A percentile compares a stretch with the other conserved stretches of the same genome.
phyloP scores from a whole-genome alignment of 2,329 filamentous ascomycete genomes.

The Fusarium albosuccineum region DNA sequence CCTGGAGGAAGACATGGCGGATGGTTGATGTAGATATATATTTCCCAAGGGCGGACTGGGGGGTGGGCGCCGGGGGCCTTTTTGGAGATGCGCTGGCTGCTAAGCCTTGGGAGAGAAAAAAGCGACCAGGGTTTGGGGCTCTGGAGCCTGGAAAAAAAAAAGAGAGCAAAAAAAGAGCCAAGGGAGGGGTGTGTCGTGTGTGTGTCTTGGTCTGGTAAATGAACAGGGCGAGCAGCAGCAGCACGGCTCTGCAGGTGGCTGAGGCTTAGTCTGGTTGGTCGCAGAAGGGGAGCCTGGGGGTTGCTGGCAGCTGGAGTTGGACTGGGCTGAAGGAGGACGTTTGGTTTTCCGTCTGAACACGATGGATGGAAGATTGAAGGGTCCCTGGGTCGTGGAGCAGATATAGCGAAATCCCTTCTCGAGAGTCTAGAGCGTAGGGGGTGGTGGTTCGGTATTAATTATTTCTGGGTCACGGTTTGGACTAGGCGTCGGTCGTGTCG shows the following conservation, averaged over 20 bases:
- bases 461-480: too few relatives aligned
- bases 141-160: constrained; percentile 38
- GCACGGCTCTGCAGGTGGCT: constrained; percentile 44
- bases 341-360: not conserved
- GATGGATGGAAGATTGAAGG: constrained; percentile 35
- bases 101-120: constrained; percentile 27
- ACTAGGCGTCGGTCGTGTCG: not conserved
- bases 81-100: constrained; percentile 38
- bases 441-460: not conserved
- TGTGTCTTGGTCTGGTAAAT: constrained; percentile 14
- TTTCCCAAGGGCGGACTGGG: constrained; percentile 14
- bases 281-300: constrained; percentile 20
- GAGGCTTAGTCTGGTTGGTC: constrained; percentile 45
- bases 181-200: constrained; percentile 23
- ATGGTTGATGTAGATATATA: constrained; percentile 32
- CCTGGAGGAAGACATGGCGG: constrained; percentile 34
- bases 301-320: not conserved
- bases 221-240: constrained; percentile 36
- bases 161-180: constrained; percentile 13
- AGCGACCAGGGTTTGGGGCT: constrained; percentile 29
- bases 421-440: not conserved
- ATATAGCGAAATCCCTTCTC: too few relatives aligned
- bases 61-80: constrained; percentile 27
- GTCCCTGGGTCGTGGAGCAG: constrained; percentile 5
- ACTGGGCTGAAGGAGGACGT: constrained; percentile 26